These are phyloP conservation scores for Naegleria fowleri DNA, from an alignment of 208 protist species.

Conservation along the genomic window DNA sequence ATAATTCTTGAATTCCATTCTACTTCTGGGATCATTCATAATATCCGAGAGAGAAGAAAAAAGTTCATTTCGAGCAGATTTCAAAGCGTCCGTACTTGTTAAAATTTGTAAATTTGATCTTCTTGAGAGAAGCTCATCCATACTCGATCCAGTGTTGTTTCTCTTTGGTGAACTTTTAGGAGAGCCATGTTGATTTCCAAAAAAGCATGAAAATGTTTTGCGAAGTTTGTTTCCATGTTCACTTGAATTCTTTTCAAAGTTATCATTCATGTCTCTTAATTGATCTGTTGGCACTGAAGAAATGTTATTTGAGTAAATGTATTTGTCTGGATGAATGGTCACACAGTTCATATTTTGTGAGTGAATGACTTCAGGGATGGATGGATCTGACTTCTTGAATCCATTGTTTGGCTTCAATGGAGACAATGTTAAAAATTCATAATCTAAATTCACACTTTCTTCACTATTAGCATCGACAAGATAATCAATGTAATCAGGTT, in stretches of 20 bases:
- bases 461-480: not conserved
- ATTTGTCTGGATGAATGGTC: not conserved
- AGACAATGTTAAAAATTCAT: not conserved
- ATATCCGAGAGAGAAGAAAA: too few species aligned
- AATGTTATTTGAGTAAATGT: not conserved
- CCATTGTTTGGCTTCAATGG: not conserved
- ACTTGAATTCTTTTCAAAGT: not conserved
- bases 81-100: too few species aligned
- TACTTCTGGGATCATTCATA: too few species aligned
- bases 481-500: not conserved
- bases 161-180: not conserved
- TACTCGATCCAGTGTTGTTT: not conserved
- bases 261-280: not conserved
- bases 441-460: not conserved
- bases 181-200: not conserved
- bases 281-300: not conserved
- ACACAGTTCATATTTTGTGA: too few species aligned
- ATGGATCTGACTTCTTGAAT: too few species aligned
- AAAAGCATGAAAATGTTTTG: not conserved
- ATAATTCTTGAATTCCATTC: too few species aligned
- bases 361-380: too few species aligned
- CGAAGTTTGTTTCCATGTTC: not conserved
- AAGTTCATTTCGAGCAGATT: too few species aligned
- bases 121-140: too few species aligned
- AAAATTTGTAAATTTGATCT: too few species aligned